Base-by-base conservation (phyloP, 176 grass and related monocot genomes). In the Raddia guianensis region DNA sequence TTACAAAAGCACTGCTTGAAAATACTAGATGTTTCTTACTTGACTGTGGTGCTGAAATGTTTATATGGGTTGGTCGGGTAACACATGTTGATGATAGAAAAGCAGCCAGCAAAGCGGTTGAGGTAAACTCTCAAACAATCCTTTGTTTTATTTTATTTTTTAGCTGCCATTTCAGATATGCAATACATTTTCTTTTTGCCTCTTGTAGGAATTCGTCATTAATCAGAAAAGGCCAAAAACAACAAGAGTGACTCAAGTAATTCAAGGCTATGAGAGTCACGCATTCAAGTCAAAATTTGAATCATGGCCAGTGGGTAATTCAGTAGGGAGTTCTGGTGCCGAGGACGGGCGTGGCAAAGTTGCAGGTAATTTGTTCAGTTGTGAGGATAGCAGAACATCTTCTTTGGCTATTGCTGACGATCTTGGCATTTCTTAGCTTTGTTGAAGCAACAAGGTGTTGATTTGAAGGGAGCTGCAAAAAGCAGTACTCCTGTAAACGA, bases 321-420 rank as follows among this genome's bases (percentile, higher is more conserved):
- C 66, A 49, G 67, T 89, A 84, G 92, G 71, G 73, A 89, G 40
- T 75, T 68, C 90, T 81, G 81, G 81, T 34, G 74, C 80, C 8
- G 95, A 98, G 54, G 95, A 98, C 83, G 92, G 95, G 45, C 68
- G 95, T 68, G 92, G 95, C 54, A 98, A 98, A 91, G 95, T 98
- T 63, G 92, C 95, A 92, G 95, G 95, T 94, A 92, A 59, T 74
- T 68, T 67, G 63, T 63, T 80, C 8, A 63, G 1, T 80, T 70
- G 48, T 12, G 13, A 53, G 12, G 35, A 49, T 48, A 63, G 62
- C 37, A 46, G 54, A 70, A 21, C 18, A 12, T 52, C 2, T 18
- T 15, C 16, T 53, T 37, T 68, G 54, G 48, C 49, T 82, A 32
- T 10, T 13, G 53, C 55, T 92, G 52, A 55, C 87, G 80, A 66